Evolutionary conservation across 805 yeast species (phyloP).

Genomic region (Saccharomyces cerevisiae): DNA sequence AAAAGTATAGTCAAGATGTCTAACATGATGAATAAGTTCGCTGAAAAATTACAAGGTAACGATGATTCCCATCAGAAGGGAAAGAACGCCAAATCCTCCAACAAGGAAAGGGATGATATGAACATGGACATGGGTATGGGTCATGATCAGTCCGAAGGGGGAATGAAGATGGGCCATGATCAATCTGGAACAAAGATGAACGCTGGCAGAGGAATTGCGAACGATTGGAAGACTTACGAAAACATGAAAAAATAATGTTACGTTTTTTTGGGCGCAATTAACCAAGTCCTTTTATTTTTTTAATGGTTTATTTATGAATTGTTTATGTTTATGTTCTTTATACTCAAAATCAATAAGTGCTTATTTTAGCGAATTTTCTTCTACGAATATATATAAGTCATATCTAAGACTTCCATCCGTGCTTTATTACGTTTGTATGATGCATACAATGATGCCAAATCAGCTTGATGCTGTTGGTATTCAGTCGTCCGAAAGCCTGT

Average conservation of each 20-base stretch:
- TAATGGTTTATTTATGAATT: not conserved
- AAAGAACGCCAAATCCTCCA: not conserved
- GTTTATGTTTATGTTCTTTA: not conserved
- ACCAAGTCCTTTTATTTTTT: no score
- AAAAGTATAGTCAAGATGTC: slow-evolving; percentile 11
- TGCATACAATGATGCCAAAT: no score
- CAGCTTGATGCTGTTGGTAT: not conserved
- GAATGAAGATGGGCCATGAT: not conserved
- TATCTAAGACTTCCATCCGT: not conserved
- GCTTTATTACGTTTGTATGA: not conserved
- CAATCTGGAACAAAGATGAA: not conserved
- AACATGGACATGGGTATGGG: slow-evolving; percentile 4
- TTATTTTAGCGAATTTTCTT: not conserved
- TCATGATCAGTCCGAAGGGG: not conserved
- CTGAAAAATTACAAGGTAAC: slow-evolving; percentile 18
- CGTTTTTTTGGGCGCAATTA: not conserved
- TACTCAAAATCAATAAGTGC: not conserved
- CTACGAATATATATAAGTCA: not conserved
- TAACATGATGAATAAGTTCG: slow-evolving; percentile 17
- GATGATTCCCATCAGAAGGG: slow-evolving; percentile 3
- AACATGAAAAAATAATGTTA: not conserved
- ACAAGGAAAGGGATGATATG: not conserved
- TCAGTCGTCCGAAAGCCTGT: not conserved
- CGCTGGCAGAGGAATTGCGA: slow-evolving; percentile 12
- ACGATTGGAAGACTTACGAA: slow-evolving; percentile 11